These are phyloP conservation scores for Lignosus rhinocerotis DNA, from an alignment of 1,284 basidiomycete genomes.

Conservation along the genomic window DNA sequence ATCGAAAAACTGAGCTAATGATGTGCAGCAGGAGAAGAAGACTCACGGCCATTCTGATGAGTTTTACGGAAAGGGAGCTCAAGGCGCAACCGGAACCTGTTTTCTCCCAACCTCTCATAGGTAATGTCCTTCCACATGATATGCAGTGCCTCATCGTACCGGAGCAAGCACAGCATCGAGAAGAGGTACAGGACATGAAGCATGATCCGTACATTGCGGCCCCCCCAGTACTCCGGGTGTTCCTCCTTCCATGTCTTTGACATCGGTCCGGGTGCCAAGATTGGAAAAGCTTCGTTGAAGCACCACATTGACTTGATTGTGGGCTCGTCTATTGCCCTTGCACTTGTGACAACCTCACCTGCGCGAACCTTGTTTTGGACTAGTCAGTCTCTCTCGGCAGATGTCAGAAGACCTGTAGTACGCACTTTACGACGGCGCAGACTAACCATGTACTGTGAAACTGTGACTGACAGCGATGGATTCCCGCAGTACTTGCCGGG, in stretches of 20 bases:
- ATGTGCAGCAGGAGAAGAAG: background rate
- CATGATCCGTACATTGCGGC: constrained; percentile 21
- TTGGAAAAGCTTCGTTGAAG: background rate
- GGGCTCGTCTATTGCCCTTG: too few relatives aligned
- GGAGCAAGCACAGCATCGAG: constrained; percentile 27
- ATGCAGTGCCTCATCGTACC: constrained; percentile 26
- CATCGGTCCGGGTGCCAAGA: background rate
- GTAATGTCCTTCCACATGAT: constrained; percentile 23
- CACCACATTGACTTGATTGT: background rate
- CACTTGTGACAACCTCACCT: too few relatives aligned
- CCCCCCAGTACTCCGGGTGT: constrained; percentile 17
- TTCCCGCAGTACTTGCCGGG: constrained; percentile 25
- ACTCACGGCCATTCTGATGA: constrained; percentile 10
- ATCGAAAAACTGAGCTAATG: background rate
- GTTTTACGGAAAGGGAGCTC: constrained; percentile 20
- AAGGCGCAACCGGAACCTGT: constrained; percentile 1
- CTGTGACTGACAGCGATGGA: constrained; percentile 23
- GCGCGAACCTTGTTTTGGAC: too few relatives aligned
- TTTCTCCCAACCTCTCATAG: background rate
- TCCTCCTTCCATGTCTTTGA: background rate
- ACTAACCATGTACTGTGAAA: constrained; percentile 32
- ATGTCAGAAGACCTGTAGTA: too few relatives aligned
- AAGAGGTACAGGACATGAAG: constrained; percentile 22
- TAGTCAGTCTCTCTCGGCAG: too few relatives aligned
- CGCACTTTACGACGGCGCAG: constrained; percentile 19